phyloP scores from a whole-genome alignment of 768 basidiomycete genomes.

The Boletus eberwhitei region DNA sequence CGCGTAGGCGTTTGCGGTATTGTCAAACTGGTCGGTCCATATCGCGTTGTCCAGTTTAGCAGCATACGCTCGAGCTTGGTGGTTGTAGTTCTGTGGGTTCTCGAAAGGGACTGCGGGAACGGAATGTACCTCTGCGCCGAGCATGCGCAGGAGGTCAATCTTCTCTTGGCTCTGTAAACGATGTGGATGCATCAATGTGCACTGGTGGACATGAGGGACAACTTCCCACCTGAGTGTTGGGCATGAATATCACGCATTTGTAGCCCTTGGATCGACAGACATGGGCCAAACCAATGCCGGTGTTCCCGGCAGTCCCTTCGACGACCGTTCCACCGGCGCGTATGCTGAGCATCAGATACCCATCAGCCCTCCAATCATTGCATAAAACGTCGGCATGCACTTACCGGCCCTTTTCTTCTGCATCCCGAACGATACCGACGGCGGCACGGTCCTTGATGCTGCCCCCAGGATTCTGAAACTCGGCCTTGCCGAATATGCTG shows the following conservation, averaged over 20 bases:
- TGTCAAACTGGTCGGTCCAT: constrained; percentile 99
- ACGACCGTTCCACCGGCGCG: constrained; percentile 95
- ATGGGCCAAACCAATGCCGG: constrained; percentile 92
- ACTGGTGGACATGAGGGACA: neutral
- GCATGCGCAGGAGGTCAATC: constrained; percentile 94
- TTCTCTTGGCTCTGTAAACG: constrained; percentile 85
- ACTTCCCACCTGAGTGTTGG: constrained; percentile 79
- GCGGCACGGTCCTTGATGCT: constrained; percentile 98
- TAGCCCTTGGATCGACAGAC: constrained; percentile 93
- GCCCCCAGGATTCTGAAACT: constrained; percentile 98
- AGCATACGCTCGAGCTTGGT: constrained; percentile 91
- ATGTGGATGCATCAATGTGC: neutral
- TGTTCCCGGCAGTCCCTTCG: constrained; percentile 98
- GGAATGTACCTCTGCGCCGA: constrained; percentile 94
- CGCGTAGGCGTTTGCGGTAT: constrained; percentile 82
- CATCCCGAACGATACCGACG: constrained; percentile 79
- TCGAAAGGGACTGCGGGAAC: constrained; percentile 97
- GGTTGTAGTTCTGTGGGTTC: constrained; percentile 95
- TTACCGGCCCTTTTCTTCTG: constrained; percentile 79
- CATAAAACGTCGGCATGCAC: constrained; percentile 25
- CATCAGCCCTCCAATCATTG: neutral
- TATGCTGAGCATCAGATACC: constrained; percentile 43
- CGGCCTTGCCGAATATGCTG: constrained; percentile 91
- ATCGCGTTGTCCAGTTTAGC: constrained; percentile 71
- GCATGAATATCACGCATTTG: constrained; percentile 99